Evolutionary conservation across 192 early-diverging fungal genomes (phyloP), one percentile per base, ranked within the genome.

Genomic region (Linnemannia elongata): DNA sequence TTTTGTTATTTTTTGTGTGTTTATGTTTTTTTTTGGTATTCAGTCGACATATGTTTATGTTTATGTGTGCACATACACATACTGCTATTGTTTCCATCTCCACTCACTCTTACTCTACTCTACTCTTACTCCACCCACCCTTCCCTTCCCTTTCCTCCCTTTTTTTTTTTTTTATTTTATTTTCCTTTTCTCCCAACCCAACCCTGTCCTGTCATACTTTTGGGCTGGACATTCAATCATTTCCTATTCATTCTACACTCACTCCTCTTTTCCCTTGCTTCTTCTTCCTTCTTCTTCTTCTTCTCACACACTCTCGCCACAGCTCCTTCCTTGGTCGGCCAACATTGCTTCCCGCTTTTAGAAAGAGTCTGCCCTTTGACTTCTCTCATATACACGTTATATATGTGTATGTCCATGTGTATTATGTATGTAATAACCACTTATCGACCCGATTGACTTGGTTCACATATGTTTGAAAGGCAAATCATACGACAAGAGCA

Each of bases 261-360:
- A n/a, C 45, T 70, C 33, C 69, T 38, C 77, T 72, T 45, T 78
- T 78, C 44, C 12, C 22, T 54, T 15, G 17, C 20, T 22, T 54
- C 20, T 6, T 18, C 52, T 1, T 17, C 15, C 20, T 22, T 54
- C 20, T 6, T 18, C 52, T 1, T 17, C 15, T 1, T n/a, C 54
- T n/a, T n/a, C 54, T 18, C n/a, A 6, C 55, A 18, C 55, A 57
- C 24, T 45, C 44, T 13, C 55, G 27, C 24, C 22, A 24, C 7
- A 27, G 7, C 55, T 27, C 55, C n/a, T 27, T 57, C 55, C 55
- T 27, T 18, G 17, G n/a, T 18, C 22, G 27, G n/a, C 7, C 55
- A 57, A 57, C 49, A 52, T 57, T 57, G 55, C 55, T 57, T 57
- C 55, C 55, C 55, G 13, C 55, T 57, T 57, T 57, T 57, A 72